Evolutionary conservation across 1,284 basidiomycete species (phyloP).

Genomic region (Trichosporon coremiiforme): DNA sequence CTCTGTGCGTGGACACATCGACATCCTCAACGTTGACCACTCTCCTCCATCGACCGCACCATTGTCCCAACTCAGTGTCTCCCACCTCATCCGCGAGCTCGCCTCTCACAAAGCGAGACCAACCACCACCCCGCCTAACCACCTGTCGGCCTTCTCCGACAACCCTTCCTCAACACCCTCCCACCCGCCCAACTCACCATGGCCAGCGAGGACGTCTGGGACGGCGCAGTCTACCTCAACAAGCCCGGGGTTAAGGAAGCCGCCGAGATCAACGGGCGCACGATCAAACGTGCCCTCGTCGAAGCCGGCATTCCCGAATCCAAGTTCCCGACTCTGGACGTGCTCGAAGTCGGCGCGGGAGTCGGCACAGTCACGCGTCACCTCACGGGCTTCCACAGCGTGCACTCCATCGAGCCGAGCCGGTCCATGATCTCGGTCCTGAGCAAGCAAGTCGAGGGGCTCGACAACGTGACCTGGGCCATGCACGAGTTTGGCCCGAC

Average conservation of each 20-base stretch:
- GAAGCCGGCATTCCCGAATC: conserved; percentile 27
- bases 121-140: neutral
- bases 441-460: conserved; percentile 18
- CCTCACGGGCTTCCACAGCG: conserved; percentile 35
- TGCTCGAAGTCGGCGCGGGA: conserved; percentile 48
- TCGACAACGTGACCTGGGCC: conserved; percentile 26
- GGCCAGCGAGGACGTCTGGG: conserved; percentile 37
- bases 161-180: neutral
- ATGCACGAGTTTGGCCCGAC: conserved; percentile 34
- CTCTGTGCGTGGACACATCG: too few species aligned
- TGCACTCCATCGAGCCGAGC: conserved; percentile 46
- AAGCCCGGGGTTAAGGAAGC: conserved; percentile 35
- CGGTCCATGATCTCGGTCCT: conserved; percentile 42
- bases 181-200: neutral
- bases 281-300: conserved; percentile 33
- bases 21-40: too few species aligned
- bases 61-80: too few species aligned
- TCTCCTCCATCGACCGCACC: too few species aligned
- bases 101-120: neutral
- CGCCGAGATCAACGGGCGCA: conserved; percentile 22
- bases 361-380: conserved; percentile 44
- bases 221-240: conserved; percentile 41
- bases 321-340: conserved; percentile 25
- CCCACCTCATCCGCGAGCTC: neutral
- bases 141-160: neutral